These are phyloP conservation scores for Isoetes taiwanensis DNA, from an alignment of 75 land plant genomes.

Conservation along the genomic window DNA sequence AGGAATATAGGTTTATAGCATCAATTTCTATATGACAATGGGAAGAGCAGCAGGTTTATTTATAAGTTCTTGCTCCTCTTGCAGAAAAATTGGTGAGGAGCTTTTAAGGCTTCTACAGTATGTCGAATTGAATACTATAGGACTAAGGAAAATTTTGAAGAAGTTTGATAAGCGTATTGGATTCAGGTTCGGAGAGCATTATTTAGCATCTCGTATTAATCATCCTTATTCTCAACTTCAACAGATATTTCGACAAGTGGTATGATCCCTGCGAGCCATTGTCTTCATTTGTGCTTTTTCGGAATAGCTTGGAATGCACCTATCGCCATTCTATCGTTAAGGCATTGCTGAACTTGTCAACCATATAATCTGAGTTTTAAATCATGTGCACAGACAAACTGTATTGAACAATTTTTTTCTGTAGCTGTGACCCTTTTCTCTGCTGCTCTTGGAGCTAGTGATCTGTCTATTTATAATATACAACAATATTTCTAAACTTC, in stretches of 20 bases:
- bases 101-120: constrained; percentile 65
- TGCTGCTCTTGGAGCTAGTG: too few species aligned
- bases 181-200: constrained; percentile 74
- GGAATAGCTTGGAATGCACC: too few species aligned
- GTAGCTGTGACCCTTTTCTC: too few species aligned
- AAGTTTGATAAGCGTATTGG: constrained; percentile 92
- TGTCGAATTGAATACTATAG: constrained; percentile 82
- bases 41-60: background rate
- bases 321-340: too few species aligned
- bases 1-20: background rate
- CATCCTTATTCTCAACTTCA: constrained; percentile 84
- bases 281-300: too few species aligned
- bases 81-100: constrained; percentile 53
- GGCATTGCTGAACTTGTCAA: too few species aligned
- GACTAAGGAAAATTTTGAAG: constrained; percentile 82
- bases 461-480: too few species aligned
- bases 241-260: constrained; percentile 27
- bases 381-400: too few species aligned
- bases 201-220: constrained; percentile 73
- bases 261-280: background rate
- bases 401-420: too few species aligned
- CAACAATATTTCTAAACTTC: background rate
- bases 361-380: too few species aligned
- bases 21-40: background rate
- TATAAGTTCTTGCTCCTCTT: background rate